Conservation (phyloP, 1,284 basidiomycete species). For the Rhodotorula glutinis region DNA sequence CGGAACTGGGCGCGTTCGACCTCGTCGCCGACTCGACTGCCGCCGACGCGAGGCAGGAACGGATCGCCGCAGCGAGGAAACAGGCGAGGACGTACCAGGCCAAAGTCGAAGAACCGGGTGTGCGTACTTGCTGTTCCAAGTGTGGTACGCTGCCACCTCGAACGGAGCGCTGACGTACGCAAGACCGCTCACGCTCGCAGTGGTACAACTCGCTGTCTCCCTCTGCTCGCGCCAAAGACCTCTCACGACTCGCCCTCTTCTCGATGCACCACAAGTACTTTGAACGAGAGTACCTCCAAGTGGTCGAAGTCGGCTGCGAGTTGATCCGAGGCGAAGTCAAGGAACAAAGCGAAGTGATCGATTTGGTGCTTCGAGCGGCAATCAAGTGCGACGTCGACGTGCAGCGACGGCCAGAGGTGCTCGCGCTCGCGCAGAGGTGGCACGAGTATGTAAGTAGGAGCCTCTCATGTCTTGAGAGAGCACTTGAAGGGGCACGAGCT, state of each 20-base stretch:
- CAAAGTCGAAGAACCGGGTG: constrained; percentile 9
- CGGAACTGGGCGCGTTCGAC: constrained; percentile 8
- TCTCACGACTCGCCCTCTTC: constrained; percentile 7
- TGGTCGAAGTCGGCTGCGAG: background rate
- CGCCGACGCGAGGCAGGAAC: background rate
- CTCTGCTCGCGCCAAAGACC: constrained; percentile 1
- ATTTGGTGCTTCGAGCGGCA: constrained; percentile 11
- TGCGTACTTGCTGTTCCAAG: background rate
- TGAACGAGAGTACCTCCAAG: background rate
- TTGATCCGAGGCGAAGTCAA: constrained; percentile 1
- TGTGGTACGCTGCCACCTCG: no score
- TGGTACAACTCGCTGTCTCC: constrained; percentile 7
- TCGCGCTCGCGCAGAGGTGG: constrained; percentile 3
- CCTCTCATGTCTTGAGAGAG: background rate
- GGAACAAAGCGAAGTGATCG: constrained; percentile 15
- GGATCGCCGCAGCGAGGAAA: background rate
- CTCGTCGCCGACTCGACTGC: constrained; percentile 8
- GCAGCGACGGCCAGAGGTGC: background rate
- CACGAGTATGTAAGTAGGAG: constrained; percentile 4
- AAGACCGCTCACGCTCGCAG: background rate
- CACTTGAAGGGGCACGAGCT: background rate
- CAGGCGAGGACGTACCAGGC: constrained; percentile 2
- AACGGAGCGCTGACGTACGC: no score
- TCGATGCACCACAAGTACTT: constrained; percentile 8
- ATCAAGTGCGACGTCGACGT: background rate